phyloP scores from a whole-genome alignment of 768 basidiomycete genomes.

The Podaxis mareebaensis region DNA sequence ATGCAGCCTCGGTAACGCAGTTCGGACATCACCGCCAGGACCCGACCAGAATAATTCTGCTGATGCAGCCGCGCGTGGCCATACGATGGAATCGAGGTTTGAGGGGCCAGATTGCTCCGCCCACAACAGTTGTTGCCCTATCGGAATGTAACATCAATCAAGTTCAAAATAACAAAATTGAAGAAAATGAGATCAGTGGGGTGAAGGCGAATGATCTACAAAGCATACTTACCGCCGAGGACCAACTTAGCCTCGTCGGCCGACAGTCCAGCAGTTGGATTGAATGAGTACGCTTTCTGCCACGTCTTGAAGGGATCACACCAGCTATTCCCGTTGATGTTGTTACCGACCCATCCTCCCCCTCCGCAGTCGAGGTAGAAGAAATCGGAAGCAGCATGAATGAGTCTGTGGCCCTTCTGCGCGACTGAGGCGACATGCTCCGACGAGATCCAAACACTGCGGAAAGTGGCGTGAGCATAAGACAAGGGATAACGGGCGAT shows the following conservation, averaged over 20 bases:
- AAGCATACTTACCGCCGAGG: constrained; percentile 54
- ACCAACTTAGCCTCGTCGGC: constrained; percentile 52
- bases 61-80: constrained; percentile 71
- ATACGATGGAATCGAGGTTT: constrained; percentile 66
- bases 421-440: constrained; percentile 57
- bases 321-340: constrained; percentile 57
- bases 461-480: background rate
- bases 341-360: constrained; percentile 68
- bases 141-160: background rate
- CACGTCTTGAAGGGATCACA: constrained; percentile 82
- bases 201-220: too few species aligned
- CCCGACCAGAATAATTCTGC: constrained; percentile 81
- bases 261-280: constrained; percentile 64
- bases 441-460: constrained; percentile 75
- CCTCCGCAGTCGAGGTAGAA: constrained; percentile 83
- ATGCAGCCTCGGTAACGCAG: constrained; percentile 68
- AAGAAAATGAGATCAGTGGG: background rate
- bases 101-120: constrained; percentile 68
- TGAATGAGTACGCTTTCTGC: constrained; percentile 75
- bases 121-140: constrained; percentile 71
- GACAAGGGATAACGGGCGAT: background rate
- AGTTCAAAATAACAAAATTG: background rate
- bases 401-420: constrained; percentile 54
- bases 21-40: constrained; percentile 39
- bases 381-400: constrained; percentile 75